Evolutionary conservation across 345 rosid species (phyloP), one percentile per base, ranked within the genome.

Genomic region (Cardamine resedifolia): DNA sequence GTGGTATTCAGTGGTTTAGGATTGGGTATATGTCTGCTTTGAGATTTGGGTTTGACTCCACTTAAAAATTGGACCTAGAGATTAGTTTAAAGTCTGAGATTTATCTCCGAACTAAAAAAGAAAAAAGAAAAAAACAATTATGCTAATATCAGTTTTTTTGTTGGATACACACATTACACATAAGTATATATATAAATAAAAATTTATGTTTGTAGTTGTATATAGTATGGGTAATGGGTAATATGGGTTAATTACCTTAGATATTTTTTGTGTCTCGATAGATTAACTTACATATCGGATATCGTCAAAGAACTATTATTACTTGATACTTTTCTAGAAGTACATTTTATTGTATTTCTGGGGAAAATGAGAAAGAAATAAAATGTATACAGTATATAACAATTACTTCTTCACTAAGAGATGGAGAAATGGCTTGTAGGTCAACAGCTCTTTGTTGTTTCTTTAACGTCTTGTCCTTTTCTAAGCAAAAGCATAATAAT

Each of bases 401-500:
- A 43, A 58, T 75, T 76, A 53, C 79, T 76, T 76, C 70, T 55
- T 69, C 70, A 36, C 69, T 76, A 76, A 76, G 79, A 61, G 70
- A 76, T 69, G 71, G 79, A 45, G 58, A 33, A 75, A 44, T 55
- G 43, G 78, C 28, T 50, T 47, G 57, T 76, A 45, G 70, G 74
- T 76, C 75, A 55, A 76, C 70, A 69, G 36, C 50, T 49, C 51
- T 64, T 69, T 33, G 43, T 27, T 69, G 58, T 18, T 41, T 68
- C 51, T 76, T 76, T 62, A 44, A 3, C 47, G 75, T 55, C 51
- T 69, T 64, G 75, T 69, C 70, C 14, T 60, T 76, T 69, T 69
- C 70, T 62, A 61, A 69, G 28, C 70, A 62, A 75, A 76, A 69
- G 44, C 72, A 66, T 57, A 38, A 23, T 1, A 3, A 71, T 39